Conservation (phyloP, 2,329 filamentous ascomycete species). For the Madurella fahalii region DNA sequence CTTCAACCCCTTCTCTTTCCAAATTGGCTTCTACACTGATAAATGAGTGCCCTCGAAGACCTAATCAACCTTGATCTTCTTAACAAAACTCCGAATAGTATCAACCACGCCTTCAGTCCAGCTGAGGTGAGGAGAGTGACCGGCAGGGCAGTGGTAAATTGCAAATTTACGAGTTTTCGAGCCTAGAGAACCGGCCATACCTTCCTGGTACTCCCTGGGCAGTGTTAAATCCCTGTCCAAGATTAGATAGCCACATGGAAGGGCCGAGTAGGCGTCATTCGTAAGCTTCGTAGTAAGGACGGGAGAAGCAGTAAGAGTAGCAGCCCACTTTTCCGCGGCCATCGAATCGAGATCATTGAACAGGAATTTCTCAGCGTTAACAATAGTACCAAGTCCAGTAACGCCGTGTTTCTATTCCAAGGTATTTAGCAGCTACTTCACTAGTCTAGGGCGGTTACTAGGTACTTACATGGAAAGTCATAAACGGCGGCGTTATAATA, state of each 20-base stretch:
- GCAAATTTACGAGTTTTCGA: not conserved
- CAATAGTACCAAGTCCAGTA: not conserved
- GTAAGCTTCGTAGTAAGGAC: conserved; percentile 2
- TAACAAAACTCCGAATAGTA: not conserved
- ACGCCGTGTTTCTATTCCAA: conserved; percentile 1
- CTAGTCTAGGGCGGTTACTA: not conserved
- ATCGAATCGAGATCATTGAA: conserved; percentile 6
- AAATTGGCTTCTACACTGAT: too few species aligned
- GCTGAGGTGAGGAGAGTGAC: conserved; percentile 5
- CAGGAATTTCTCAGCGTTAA: conserved; percentile 2
- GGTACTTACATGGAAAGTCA: conserved; percentile 6
- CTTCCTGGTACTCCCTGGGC: conserved; percentile 1
- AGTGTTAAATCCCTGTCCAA: conserved; percentile 1
- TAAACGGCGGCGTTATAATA: conserved; percentile 2
- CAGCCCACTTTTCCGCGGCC: conserved; percentile 2
- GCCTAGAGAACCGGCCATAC: not conserved
- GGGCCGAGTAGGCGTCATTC: conserved; percentile 7
- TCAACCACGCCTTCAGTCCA: conserved; percentile 5
- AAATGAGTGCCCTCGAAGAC: too few species aligned
- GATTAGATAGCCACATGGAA: conserved; percentile 4
- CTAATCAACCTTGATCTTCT: not conserved
- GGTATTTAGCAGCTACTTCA: not conserved
- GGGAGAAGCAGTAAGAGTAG: conserved; percentile 4
- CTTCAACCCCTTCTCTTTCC: too few species aligned
- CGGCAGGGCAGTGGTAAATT: conserved; percentile 4